Conservation (phyloP, 768 basidiomycete species). For the Cubamyces lactineus region DNA sequence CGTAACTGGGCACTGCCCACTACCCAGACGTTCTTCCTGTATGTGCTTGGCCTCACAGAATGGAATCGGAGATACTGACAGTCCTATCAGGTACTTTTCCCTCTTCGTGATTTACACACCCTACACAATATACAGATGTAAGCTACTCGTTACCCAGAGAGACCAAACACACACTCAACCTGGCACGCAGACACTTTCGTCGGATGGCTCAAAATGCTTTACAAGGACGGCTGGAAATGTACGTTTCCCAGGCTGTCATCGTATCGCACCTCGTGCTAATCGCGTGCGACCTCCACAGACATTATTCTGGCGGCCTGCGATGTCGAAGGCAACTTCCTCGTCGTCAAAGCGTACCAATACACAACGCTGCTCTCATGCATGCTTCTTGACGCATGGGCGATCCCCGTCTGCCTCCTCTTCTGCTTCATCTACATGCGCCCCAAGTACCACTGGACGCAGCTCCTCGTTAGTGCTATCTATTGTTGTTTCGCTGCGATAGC, state of each 20-base stretch:
- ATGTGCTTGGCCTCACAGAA: slow-evolving; percentile 34
- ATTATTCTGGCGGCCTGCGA: slow-evolving; percentile 78
- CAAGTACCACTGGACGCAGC: slow-evolving; percentile 82
- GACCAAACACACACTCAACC: background rate
- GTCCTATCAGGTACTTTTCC: slow-evolving; percentile 66
- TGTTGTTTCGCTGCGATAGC: background rate
- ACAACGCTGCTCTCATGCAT: slow-evolving; percentile 88
- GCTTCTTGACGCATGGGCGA: slow-evolving; percentile 94
- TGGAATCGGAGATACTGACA: background rate
- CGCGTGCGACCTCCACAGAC: slow-evolving; percentile 46
- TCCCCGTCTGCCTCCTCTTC: slow-evolving; percentile 83
- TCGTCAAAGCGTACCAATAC: slow-evolving; percentile 85
- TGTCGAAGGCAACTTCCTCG: slow-evolving; percentile 88
- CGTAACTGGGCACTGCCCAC: slow-evolving; percentile 77
- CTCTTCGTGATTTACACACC: slow-evolving; percentile 80
- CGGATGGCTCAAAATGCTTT: slow-evolving; percentile 78
- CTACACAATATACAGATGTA: slow-evolving; percentile 88
- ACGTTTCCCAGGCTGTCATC: slow-evolving; percentile 29
- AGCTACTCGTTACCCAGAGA: slow-evolving; percentile 30
- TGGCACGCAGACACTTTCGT: slow-evolving; percentile 69
- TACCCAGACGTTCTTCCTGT: slow-evolving; percentile 87
- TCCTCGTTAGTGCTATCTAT: slow-evolving; percentile 54
- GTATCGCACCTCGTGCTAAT: background rate
- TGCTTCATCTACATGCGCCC: slow-evolving; percentile 83
- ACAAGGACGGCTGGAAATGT: slow-evolving; percentile 89